Evolutionary conservation across 2,329 filamentous ascomycete genomes (phyloP), one percentile per base, ranked within the genome.

Genomic region (Aaosphaeria arxii): DNA sequence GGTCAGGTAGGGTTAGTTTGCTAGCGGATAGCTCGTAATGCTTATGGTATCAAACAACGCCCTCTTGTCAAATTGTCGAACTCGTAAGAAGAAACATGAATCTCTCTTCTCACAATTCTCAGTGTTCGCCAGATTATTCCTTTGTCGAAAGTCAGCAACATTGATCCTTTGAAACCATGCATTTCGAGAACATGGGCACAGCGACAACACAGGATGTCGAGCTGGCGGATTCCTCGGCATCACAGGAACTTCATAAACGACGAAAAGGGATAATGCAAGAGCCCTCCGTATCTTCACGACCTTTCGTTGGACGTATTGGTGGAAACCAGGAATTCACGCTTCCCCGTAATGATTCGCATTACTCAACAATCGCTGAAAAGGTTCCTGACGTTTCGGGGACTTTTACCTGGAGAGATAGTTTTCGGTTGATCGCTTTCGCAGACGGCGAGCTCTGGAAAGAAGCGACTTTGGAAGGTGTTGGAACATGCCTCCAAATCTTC

Each of bases 291-390:
- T 51, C 55, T 9, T 55, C 54, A 6, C 43, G 58, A 13, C 56
- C 58, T 2, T 62, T 70, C 50, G 66, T 60, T 11, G 66, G 66
- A 5, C 63, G 66, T 28, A 63, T 70, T 30, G 66, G 66, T 29
- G 66, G 64, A 7, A 68, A 67, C 38, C 62, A 66, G 44, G 61
- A 63, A 40, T 67, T 67, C 44, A 63, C 57, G 2, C 39, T 59
- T 4, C 46, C 52, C 7, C 55, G 55, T n/a, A 52, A 57, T 43
- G 54, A 55, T 39, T 44, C 54, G n/a, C 48, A 51, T 7, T 53
- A 53, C 13, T 35, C 44, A 5, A 51, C 45, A 5, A 42, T 55
- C 6, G 50, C 57, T 6, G 47, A 57, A 9, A 55, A 53, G 41
- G 54, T 57, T 28, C 62, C 63, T 11, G 64, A 69, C 57, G 66